Conservation (phyloP, 2,329 filamentous ascomycete species). For the Ambrosiella xylebori region DNA sequence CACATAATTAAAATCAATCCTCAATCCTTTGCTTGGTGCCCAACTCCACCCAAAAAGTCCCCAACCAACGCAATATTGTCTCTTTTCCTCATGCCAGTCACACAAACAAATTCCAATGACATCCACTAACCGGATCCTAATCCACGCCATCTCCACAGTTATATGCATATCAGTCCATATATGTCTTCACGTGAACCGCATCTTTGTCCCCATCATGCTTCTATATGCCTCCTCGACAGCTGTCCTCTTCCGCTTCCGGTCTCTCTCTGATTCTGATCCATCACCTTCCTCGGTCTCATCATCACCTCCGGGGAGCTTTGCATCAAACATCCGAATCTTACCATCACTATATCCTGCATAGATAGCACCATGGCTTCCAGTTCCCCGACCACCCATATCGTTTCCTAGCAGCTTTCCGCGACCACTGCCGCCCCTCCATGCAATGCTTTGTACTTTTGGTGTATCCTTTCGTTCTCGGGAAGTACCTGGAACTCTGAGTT, state of each 20-base stretch:
- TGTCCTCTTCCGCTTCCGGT: constrained; percentile 48
- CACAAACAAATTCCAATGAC: neutral
- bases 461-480: neutral
- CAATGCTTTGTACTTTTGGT: constrained; percentile 50
- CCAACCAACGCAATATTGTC: too few relatives aligned
- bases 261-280: constrained; percentile 16
- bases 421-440: constrained; percentile 51
- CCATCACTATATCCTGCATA: constrained; percentile 77
- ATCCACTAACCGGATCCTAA: neutral
- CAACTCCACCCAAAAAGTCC: too few relatives aligned
- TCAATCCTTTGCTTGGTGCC: too few relatives aligned
- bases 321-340: constrained; percentile 63
- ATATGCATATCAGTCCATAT: too few relatives aligned
- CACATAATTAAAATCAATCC: too few relatives aligned
- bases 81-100: neutral
- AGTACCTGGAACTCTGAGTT: constrained; percentile 41
- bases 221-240: constrained; percentile 65
- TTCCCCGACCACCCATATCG: constrained; percentile 35
- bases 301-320: constrained; percentile 34
- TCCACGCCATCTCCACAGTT: neutral
- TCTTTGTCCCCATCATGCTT: constrained; percentile 39
- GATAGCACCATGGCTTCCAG: constrained; percentile 36
- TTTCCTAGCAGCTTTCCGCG: constrained; percentile 37
- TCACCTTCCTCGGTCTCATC: constrained; percentile 26
- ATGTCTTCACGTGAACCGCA: constrained; percentile 1